phyloP scores from a whole-genome alignment of 257 asterid species.

The Jacaranda mimosifolia region DNA sequence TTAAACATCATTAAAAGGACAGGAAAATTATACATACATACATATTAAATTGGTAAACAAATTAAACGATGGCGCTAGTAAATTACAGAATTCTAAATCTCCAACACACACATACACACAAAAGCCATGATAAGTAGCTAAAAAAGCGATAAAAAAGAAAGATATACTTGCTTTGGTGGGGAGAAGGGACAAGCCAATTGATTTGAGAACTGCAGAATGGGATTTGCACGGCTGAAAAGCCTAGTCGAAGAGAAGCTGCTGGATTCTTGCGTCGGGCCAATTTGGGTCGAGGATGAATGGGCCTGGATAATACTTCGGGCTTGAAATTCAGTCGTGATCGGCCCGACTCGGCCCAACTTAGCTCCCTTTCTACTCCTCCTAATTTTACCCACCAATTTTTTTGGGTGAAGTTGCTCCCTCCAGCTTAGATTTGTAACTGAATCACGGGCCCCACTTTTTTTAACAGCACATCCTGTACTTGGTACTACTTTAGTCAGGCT shows the following conservation, averaged over 20 bases:
- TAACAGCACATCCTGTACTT: no score
- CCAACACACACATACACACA: background rate
- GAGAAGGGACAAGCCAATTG: constrained; percentile 20
- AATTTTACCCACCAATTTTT: constrained; percentile 27
- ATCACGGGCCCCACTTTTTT: no score
- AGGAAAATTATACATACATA: no score
- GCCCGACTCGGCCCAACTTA: constrained; percentile 58
- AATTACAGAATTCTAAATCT: background rate
- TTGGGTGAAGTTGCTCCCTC: no score
- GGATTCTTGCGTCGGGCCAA: constrained; percentile 42
- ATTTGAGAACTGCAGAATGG: constrained; percentile 21
- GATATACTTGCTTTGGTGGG: constrained; percentile 27
- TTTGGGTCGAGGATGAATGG: constrained; percentile 40
- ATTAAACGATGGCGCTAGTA: background rate
- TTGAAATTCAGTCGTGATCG: constrained; percentile 10
- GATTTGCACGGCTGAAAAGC: constrained; percentile 33
- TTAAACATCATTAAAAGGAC: constrained; percentile 1
- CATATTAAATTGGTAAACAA: background rate
- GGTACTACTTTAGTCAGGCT: no score
- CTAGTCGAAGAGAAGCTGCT: constrained; percentile 36
- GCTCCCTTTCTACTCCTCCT: constrained; percentile 13
- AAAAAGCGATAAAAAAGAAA: background rate
- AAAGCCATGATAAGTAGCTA: background rate
- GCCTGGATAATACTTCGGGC: constrained; percentile 48
- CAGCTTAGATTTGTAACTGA: no score